Percentiles rank a stretch among this genome's conserved stretches.
Evolutionary conservation across 2,329 filamentous ascomycete species (phyloP).

Genomic region (Exserohilum rostratum): DNA sequence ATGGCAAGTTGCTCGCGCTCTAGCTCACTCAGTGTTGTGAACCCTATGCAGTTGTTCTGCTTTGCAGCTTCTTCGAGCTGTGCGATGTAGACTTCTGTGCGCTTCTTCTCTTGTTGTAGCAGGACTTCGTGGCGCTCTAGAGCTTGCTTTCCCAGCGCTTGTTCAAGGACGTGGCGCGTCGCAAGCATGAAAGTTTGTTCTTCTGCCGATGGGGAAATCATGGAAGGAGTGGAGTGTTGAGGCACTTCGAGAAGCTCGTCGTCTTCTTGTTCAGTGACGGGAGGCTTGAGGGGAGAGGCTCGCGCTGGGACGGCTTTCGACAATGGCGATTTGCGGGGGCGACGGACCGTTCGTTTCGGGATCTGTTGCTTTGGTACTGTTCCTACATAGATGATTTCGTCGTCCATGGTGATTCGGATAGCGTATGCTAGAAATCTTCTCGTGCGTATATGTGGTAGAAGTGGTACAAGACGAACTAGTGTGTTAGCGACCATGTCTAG

Average conservation of each 20-base stretch:
- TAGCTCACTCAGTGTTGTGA: background rate
- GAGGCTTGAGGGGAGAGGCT: background rate
- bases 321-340: background rate
- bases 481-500: background rate
- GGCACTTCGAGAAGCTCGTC: too few relatives aligned
- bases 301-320: background rate
- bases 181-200: background rate
- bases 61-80: constrained; percentile 5
- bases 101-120: background rate
- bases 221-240: background rate
- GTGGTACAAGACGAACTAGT: background rate
- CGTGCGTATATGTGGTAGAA: background rate
- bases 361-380: background rate
- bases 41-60: background rate
- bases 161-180: constrained; percentile 2
- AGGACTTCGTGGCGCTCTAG: background rate
- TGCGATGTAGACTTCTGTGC: constrained; percentile 3
- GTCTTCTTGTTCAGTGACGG: background rate
- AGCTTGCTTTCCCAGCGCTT: constrained; percentile 2
- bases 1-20: background rate
- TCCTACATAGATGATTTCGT: background rate
- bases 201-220: background rate
- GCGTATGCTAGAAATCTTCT: background rate
- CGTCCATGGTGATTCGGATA: background rate
- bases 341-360: background rate